Base-by-base conservation (phyloP, 768 basidiomycete genomes). In the Pulveroboletus ravenelii region DNA sequence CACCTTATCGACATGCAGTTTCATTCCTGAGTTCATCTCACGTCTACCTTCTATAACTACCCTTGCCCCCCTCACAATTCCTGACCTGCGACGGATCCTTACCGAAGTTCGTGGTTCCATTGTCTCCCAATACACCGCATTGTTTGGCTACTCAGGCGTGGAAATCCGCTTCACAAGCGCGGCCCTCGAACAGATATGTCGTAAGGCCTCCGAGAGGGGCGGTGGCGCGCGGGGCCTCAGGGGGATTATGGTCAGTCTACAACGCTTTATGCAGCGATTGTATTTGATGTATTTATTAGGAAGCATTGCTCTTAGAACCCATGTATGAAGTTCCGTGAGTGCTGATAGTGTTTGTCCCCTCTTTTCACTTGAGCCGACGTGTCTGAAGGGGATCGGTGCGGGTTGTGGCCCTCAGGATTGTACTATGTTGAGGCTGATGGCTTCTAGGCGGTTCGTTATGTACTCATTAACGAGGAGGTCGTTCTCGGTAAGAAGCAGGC, bases 1-100 rank as follows among this genome's bases (percentile, higher is more conserved):
- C 9, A 20, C 38, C 58, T 34, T 40, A 66, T 32, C 34, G 15
- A 40, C 29, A 25, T 37, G 29, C 51, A 88, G 89, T 3, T 89
- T 96, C 55, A 97, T 97, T 51, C 94, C 94, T 20, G 94, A 98
- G 70, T 97, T 98, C 59, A 79, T 95, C 45, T 92, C 89, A 15
- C 87, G 95, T 27, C 70, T 96, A n/a, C 94, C 94, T 5, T 86
- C 92, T n/a, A 77, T 93, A 32, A 89, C 94, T 5, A 83, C 91
- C 1, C 78, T 98, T 6, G 68, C 85, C 6, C 86, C 89, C 6
- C 76, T 97, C 3, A 86, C 88, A 6, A 78, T 87, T 10, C 64
- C 80, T 10, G 95, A 97, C 67, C 76, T 98, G 15, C 81, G 92
- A 25, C 80, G 86, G n/a, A 90, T 97, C 51, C 77, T 98, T 38